Base-by-base conservation (phyloP, 352 stramenopile species). In the Pythium scleroteichum region DNA sequence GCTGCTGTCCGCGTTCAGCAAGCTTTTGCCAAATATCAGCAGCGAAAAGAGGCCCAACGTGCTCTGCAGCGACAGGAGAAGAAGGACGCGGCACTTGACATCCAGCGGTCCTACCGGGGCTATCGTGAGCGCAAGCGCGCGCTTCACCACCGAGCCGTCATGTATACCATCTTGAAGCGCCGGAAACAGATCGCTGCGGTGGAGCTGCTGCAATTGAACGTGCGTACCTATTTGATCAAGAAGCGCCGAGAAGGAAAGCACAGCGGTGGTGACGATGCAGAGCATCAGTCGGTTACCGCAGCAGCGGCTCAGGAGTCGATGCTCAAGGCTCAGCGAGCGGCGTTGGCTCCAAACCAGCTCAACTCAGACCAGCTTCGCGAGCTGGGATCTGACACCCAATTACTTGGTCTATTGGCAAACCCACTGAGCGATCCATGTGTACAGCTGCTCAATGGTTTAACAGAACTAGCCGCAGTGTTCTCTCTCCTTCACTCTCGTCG, bases 41-140 rank as follows among this genome's bases (percentile, higher is more conserved):
- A 76, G 12, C 75, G 78, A 1, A 79, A 87, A 40, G 76, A 86
- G 42, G 75, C 85, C 48, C 71, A 77, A 23, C 72, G 77, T 1
- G 22, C 75, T 20, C 69, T 73, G 0, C 47, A 79, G 38, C 65
- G 66, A 1, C 58, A 87, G n/a, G 70, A 85, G 39, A 86, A 87
- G 17, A 64, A 78, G 6, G 64, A 71, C 17, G 82, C 82, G 8
- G 82, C 73, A 12, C 55, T 83, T 35, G 71, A 87, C 26, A 92
- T 92, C 40, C 82, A 90, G 55, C 71, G 78, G 0, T 87, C 73
- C 6, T 92, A 82, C 48, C 78, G 79, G 24, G 79, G 78, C 0
- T 92, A 88, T 35, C 61, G 65, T 5, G 72, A 82, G 9, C 77
- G 79, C 2, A 70, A 82, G 67, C 53, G 72, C 8, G 55, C 65